Evolutionary conservation across 1,284 basidiomycete genomes (phyloP), one percentile per base, ranked within the genome.

Genomic region (Rhodofomes roseus): DNA sequence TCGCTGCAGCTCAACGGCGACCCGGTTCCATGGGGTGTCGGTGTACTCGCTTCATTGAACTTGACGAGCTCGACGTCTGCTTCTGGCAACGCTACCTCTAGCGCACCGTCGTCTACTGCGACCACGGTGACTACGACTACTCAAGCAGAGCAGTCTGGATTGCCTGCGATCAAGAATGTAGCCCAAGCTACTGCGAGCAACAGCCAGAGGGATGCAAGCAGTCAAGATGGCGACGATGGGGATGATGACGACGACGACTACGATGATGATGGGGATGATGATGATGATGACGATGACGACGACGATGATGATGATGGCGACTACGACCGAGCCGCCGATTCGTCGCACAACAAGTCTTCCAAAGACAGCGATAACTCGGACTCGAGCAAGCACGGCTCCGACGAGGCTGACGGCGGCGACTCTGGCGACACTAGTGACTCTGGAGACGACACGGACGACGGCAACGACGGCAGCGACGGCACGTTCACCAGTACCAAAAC

Each of bases 1-100:
- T 50, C 63, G 7, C 60, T 60, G n/a, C 76, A 77, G 57, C 71
- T 74, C 1, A 70, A 71, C 31, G 74, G 76, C 23, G 71, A 73
- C 22, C 46, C 64, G 39, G 59, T 71, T 3, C 70, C 73, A 14
- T 74, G 73, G 73, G 73, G 73, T 2, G 57, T 62, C n/a, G 72
- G 72, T 9, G 56, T 51, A 9, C 37, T 68, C 16, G 57, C 40
- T 9, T 58, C 58, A 5, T 44, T 23, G 34, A 56, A 36, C 44
- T 29, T 9, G 44, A 46, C 34, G 53, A 54, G 36, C 22, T 50
- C 52, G 29, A 43, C 22, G 22, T 54, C 50, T 23, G 8, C 41
- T 8, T 18, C 46, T 53, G 52, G 36, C 27, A 56, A 55, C 39
- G 22, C 31, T 18, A 55, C 48, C 22, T 52, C 36, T 14, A 20